Base-by-base conservation (phyloP, 164 flowering plant genomes). In the Magnolia sinica region DNA sequence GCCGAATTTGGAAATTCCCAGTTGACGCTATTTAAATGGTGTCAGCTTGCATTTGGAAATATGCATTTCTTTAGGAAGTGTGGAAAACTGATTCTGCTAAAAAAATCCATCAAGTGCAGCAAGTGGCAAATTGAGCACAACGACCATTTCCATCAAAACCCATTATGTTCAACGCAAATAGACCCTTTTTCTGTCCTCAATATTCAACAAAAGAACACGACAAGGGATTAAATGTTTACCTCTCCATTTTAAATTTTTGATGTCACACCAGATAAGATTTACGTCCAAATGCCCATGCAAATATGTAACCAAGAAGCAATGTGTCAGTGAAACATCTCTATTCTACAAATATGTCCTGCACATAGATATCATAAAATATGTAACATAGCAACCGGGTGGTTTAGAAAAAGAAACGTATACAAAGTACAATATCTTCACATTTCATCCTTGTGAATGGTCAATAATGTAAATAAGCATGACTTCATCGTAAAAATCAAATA, bases 181-280 rank as follows among this genome's bases (percentile, higher is more conserved):
- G 58, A 31, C 37, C 4, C 59, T 8, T 55, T 10, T 9, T 10
- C 16, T 55, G 16, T 55, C 59, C 59, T 9, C 16, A 55, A 2
- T 55, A 16, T 10, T 16, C 59, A 55, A 55, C 45, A 69, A 23
- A 23, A 23, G 18, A 71, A 71, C 29, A 31, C 16, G 71, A 68
- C 16, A 11, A 27, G 24, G 10, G 49, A 68, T 27, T 29, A 72
- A 10, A n/a, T 50, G 50, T 16, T 63, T 83, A 94, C 97, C 98
- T 87, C 89, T 87, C 89, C 79, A 89, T 79, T 72, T 79, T 50
- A 92, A 83, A 77, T 87, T 87, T 78, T 77, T 83, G 79, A 96
- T 80, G 76, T 92, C 90, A 72, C 91, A 91, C 79, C 87, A 96
- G 68, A 96, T 70, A 77, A 91, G 89, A 78, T 91, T 80, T 73